A percentile compares a stretch with the other conserved stretches of the same genome.
These are phyloP conservation scores for Syncephalastrum monosporum DNA, from an alignment of 371 early-diverging fungal genomes.

Conservation along the genomic window DNA sequence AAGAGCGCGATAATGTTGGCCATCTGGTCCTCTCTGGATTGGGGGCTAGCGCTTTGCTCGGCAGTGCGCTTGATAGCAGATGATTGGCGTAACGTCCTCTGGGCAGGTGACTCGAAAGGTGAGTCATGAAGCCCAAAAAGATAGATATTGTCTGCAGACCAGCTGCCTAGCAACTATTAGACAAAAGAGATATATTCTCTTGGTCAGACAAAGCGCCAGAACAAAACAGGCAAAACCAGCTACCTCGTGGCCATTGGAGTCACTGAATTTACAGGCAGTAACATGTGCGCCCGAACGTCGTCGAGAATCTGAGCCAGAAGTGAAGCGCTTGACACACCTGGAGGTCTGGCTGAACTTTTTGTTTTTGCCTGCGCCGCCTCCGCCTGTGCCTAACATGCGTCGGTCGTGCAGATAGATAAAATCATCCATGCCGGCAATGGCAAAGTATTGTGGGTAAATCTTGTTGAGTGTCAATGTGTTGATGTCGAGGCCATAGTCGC, in stretches of 20 bases:
- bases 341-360: slow-evolving; percentile 8
- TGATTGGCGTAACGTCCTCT: slow-evolving; percentile 6
- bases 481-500: slow-evolving; percentile 46
- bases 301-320: slow-evolving; percentile 11
- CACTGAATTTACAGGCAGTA: slow-evolving; percentile 45
- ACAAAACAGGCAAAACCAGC: slow-evolving; percentile 4
- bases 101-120: slow-evolving; percentile 11
- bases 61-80: slow-evolving; percentile 8
- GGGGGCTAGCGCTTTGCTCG: too few species aligned
- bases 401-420: slow-evolving; percentile 65
- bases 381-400: slow-evolving; percentile 40
- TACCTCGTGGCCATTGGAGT: slow-evolving; percentile 45
- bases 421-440: slow-evolving; percentile 57
- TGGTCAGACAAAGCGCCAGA: too few species aligned
- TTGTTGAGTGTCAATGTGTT: slow-evolving; percentile 54
- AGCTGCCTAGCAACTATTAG: slow-evolving; percentile 57
- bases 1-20: neutral
- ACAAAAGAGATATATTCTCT: neutral
- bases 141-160: slow-evolving; percentile 57
- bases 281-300: slow-evolving; percentile 26
- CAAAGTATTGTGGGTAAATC: slow-evolving; percentile 55
- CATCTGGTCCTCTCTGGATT: slow-evolving; percentile 1
- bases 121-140: slow-evolving; percentile 58
- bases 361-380: slow-evolving; percentile 12
- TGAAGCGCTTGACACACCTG: slow-evolving; percentile 35